Evolutionary conservation across 179 eudicot genomes (phyloP).

Genomic region (Beta macrorhiza): DNA sequence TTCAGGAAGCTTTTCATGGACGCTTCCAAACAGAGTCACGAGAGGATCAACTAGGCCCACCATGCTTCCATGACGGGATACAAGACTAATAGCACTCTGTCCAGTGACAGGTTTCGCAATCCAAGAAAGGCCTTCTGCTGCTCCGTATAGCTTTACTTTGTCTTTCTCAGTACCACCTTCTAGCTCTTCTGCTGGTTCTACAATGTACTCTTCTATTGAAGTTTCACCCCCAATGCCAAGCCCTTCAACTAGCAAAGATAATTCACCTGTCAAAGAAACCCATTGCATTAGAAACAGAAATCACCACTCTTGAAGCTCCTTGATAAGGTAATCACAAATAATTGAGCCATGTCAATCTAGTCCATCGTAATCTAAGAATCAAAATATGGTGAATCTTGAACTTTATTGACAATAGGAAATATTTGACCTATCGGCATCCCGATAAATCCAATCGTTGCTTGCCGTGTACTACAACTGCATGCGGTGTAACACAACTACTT

Average conservation of each 20-base stretch:
- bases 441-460: neutral
- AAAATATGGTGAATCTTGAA: neutral
- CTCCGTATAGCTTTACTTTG: constrained; percentile 53
- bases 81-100: constrained; percentile 56
- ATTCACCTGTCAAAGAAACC: constrained; percentile 55
- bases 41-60: constrained; percentile 68
- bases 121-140: constrained; percentile 69
- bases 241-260: constrained; percentile 92
- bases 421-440: neutral
- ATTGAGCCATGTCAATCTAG: neutral
- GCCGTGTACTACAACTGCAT: neutral
- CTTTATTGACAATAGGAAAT: neutral
- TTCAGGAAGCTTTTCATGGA: constrained; percentile 70
- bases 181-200: constrained; percentile 51
- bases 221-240: constrained; percentile 76
- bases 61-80: constrained; percentile 67
- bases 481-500: neutral
- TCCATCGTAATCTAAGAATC: neutral
- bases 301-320: neutral
- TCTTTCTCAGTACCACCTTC: constrained; percentile 42
- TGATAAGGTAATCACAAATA: neutral
- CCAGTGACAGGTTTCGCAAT: constrained; percentile 70
- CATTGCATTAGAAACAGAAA: constrained; percentile 8
- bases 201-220: constrained; percentile 68
- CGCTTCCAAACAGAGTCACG: constrained; percentile 73